Conservation (phyloP, 176 grass and related monocot genomes). For the Zea mays region DNA sequence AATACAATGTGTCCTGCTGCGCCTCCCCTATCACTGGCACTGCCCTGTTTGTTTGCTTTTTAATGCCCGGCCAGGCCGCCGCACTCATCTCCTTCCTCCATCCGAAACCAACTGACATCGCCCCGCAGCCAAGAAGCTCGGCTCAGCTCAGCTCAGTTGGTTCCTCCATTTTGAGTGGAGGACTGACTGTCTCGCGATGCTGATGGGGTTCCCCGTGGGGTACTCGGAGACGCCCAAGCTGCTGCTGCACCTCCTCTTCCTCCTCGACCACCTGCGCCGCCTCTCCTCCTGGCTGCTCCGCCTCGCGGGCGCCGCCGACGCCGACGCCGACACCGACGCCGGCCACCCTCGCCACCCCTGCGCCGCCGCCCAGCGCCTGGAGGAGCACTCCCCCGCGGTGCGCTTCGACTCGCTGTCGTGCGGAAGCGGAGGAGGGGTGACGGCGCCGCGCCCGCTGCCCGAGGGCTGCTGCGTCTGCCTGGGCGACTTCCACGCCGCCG, state of each 20-base stretch:
- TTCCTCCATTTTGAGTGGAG: no score
- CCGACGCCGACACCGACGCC: background rate
- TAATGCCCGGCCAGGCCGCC: no score
- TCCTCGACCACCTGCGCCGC: slow-evolving; percentile 66
- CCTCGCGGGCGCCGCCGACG: slow-evolving; percentile 45
- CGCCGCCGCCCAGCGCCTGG: slow-evolving; percentile 19
- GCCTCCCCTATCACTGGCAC: no score
- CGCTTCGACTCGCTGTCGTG: slow-evolving; percentile 55
- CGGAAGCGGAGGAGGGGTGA: no score
- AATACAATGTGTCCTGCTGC: no score
- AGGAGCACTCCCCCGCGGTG: slow-evolving; percentile 61
- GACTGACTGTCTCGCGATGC: background rate
- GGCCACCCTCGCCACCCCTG: background rate
- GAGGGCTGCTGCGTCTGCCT: slow-evolving; percentile 77
- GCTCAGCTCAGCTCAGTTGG: no score
- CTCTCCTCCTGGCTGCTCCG: slow-evolving; percentile 51
- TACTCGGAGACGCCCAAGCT: slow-evolving; percentile 72
- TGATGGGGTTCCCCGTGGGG: slow-evolving; percentile 69
- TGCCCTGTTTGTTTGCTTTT: no score
- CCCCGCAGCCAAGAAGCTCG: no score
- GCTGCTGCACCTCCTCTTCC: slow-evolving; percentile 47
- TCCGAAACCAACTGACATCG: no score
- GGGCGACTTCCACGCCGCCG: slow-evolving; percentile 63
- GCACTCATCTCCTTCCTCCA: no score
- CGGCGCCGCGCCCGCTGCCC: background rate